These are phyloP conservation scores for Mycena venus DNA, from an alignment of 768 basidiomycete genomes.

Conservation along the genomic window DNA sequence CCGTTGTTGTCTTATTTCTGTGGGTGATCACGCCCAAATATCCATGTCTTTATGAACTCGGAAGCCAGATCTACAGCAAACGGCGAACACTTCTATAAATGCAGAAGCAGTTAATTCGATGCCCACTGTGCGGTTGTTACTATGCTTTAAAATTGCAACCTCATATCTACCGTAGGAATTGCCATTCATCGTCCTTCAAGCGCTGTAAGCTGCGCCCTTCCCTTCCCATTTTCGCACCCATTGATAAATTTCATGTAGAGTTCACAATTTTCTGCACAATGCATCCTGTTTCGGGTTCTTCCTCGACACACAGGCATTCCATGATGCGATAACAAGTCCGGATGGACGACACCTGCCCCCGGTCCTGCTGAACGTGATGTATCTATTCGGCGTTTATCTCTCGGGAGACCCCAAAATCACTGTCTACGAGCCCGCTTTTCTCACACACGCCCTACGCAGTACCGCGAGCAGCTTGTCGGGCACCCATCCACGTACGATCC, in stretches of 20 bases:
- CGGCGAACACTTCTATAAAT: not conserved
- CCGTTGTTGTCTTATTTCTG: slow-evolving; percentile 25
- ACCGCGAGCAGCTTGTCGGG: slow-evolving; percentile 46
- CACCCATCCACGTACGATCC: slow-evolving; percentile 46
- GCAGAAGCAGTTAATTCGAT: not conserved
- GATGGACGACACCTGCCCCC: slow-evolving; percentile 28
- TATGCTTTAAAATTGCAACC: not conserved
- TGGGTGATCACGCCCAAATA: not conserved
- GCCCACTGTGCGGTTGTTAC: slow-evolving; percentile 1
- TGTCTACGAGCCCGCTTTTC: slow-evolving; percentile 47
- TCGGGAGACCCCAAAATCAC: slow-evolving; percentile 38
- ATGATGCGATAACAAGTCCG: slow-evolving; percentile 37
- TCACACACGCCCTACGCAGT: slow-evolving; percentile 49
- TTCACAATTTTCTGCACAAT: slow-evolving; percentile 50
- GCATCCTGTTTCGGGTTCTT: slow-evolving; percentile 60
- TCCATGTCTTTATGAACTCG: not conserved
- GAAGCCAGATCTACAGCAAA: slow-evolving; percentile 24
- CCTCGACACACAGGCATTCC: slow-evolving; percentile 57
- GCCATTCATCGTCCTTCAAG: slow-evolving; percentile 28
- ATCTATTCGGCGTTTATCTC: slow-evolving; percentile 38
- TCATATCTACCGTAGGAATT: slow-evolving; percentile 5
- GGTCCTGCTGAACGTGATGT: slow-evolving; percentile 44
- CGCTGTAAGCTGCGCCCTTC: not conserved
- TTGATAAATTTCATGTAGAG: not conserved
- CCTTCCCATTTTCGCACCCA: too few relatives aligned